Evolutionary conservation across 345 rosid genomes (phyloP), one percentile per base, ranked within the genome.

Genomic region (Dipteronia sinensis): DNA sequence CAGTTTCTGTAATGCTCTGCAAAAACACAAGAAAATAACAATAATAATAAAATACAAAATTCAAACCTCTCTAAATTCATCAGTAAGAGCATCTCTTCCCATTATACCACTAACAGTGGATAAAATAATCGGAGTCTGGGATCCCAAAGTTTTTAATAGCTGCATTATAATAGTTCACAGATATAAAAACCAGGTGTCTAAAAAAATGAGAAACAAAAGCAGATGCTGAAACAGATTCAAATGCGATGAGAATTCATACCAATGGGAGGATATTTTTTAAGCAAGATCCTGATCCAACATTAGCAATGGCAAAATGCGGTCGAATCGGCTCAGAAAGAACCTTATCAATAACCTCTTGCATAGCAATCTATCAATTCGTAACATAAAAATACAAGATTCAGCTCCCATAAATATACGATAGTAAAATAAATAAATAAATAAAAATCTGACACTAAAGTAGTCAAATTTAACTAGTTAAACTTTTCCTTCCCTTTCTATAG

Each of bases 31-130:
- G 13, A 46, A 9, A 46, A 46, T 46, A 46, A 11, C 2, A 46
- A 29, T 61, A n/a, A 40, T 3, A 9, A 58, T 9, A 13, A 71
- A 4, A 42, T 19, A 67, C 66, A 74, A 20, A 11, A 74, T 53
- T n/a, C 77, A 76, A 72, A 93, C 98, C 97, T 94, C 97, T 85
- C 51, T 80, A 81, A 87, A 81, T 67, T 87, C 78, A 81, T 82
- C 71, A 31, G 88, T 86, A 71, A 77, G 0, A 42, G 81, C 86
- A 77, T 90, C 85, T 69, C 84, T 86, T 65, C 95, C 95, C 71
- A 91, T 78, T 74, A 88, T 58, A 72, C 97, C 97, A 61, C 40
- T 38, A 29, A 78, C 83, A 55, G 80, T 68, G 46, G 88, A 79
- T 13, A 88, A 74, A 22, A 92, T 46, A 46, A 89, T 71, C 1